Base-by-base conservation (phyloP, 2,329 filamentous ascomycete genomes). In the Colletotrichum abscissum region DNA sequence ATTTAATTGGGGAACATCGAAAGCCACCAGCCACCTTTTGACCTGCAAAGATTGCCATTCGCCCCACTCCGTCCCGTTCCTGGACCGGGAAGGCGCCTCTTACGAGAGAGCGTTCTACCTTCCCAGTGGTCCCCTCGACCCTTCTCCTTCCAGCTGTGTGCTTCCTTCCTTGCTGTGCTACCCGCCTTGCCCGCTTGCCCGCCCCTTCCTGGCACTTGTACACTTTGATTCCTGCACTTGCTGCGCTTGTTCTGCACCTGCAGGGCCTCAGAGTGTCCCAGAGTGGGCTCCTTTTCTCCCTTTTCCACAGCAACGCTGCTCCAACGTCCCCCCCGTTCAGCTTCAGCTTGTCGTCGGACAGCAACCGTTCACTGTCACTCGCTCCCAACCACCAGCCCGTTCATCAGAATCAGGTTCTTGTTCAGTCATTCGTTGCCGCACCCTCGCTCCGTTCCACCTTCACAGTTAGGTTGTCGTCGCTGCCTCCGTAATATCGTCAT, bases 221-320 rank as follows among this genome's bases (percentile, higher is more conserved):
- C 38, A 42, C 16, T 42, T 42, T 42, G 38, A 42, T 38, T 55
- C 26, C 42, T 49, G 42, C 42, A 49, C 42, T 49, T 22, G 42
- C 19, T 4, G 42, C 42, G 42, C 42, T 49, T 49, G 42, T 49
- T 5, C 42, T 49, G 42, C 42, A 49, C 42, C 42, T 49, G 42
- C 42, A 49, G 42, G 28, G 26, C 35, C 38, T 30, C 19, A 38
- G 14, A 54, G 65, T 33, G 28, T 42, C 14, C 38, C 38, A 22
- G 55, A 56, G 69, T 68, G 63, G 60, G 35, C 46, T 65, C 63
- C 67, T 65, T 74, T 67, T 67, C 73, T 76, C 54, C 69, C 63
- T 78, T 79, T 78, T 75, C 77, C 77, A 76, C 73, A 49, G 77
- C 77, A 78, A 79, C 77, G 69, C 67, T 69, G 49, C 35, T 72